These are phyloP conservation scores for Thielaviopsis punctulata DNA, from an alignment of 2,329 filamentous ascomycete species.

Conservation along the genomic window DNA sequence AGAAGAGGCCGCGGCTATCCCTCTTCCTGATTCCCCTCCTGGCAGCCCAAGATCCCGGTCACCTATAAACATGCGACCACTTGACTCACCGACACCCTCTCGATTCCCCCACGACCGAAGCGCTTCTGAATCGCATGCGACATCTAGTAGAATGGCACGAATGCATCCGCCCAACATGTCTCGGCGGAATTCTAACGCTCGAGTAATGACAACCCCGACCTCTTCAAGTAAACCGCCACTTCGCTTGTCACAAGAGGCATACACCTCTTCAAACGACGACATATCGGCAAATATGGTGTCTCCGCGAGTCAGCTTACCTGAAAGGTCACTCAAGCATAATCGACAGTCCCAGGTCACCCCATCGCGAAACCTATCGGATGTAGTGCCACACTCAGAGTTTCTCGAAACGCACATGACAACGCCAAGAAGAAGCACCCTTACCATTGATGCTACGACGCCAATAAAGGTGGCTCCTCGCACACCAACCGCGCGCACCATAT, in stretches of 20 bases:
- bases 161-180: slow-evolving; percentile 3
- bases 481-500: not conserved
- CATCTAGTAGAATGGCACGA: not conserved
- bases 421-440: not conserved
- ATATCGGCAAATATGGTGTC: slow-evolving; percentile 18
- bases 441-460: not conserved
- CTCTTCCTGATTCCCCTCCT: slow-evolving; percentile 5
- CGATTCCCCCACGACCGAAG: not conserved
- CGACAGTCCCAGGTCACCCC: slow-evolving; percentile 1
- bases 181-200: slow-evolving; percentile 15
- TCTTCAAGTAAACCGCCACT: slow-evolving; percentile 4
- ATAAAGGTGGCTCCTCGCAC: not conserved
- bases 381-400: slow-evolving; percentile 5
- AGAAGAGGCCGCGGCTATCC: slow-evolving; percentile 9
- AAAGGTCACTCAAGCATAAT: slow-evolving; percentile 2
- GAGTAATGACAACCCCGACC: slow-evolving; percentile 13
- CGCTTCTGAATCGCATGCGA: not conserved
- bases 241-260: slow-evolving; percentile 18
- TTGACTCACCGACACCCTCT: not conserved
- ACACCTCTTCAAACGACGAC: slow-evolving; percentile 17
- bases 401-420: slow-evolving; percentile 2
- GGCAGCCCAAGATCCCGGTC: slow-evolving; percentile 5
- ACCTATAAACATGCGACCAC: not conserved
- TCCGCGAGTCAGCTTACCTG: slow-evolving; percentile 15
- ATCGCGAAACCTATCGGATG: slow-evolving; percentile 1